Evolutionary conservation across 2,329 filamentous ascomycete species (phyloP).

Genomic region (Pseudohalonectria lignicola): DNA sequence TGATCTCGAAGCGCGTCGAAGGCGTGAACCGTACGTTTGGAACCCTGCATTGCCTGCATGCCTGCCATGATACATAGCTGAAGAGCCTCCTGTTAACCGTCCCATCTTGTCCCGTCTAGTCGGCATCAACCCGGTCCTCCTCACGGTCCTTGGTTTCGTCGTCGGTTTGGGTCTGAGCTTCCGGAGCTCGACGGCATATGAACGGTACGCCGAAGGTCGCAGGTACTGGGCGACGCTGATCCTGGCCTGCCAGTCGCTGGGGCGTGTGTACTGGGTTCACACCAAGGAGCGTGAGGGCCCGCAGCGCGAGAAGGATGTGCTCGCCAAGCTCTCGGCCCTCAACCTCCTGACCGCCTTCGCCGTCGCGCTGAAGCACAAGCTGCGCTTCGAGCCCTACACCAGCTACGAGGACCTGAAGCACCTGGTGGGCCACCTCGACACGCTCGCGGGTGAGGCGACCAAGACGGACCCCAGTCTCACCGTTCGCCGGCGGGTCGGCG

Average conservation of each 20-base stretch:
- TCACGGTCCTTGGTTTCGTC: constrained; percentile 78
- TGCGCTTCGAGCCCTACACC: constrained; percentile 63
- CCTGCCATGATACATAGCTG: no score
- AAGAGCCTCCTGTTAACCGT: no score
- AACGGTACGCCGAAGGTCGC: constrained; percentile 49
- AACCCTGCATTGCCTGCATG: no score
- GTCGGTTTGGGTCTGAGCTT: constrained; percentile 70
- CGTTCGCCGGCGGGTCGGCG: constrained; percentile 14
- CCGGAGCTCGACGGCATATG: constrained; percentile 68
- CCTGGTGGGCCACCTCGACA: constrained; percentile 54
- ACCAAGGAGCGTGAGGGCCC: constrained; percentile 48
- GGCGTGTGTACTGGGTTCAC: constrained; percentile 77
- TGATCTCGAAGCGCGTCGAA: background rate
- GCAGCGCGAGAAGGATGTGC: constrained; percentile 48
- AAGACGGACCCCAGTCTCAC: constrained; percentile 24
- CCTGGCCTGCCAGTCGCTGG: constrained; percentile 55
- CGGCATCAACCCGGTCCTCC: constrained; percentile 56
- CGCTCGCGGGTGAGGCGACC: constrained; percentile 43
- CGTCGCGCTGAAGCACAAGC: constrained; percentile 58
- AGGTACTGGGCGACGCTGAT: constrained; percentile 48
- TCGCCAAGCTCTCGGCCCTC: constrained; percentile 54
- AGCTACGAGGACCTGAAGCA: constrained; percentile 56
- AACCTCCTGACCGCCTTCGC: constrained; percentile 62
- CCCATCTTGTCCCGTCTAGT: no score
- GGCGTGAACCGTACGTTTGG: no score